Conservation (phyloP, 2,329 filamentous ascomycete species). For the Blastomyces percursus region DNA sequence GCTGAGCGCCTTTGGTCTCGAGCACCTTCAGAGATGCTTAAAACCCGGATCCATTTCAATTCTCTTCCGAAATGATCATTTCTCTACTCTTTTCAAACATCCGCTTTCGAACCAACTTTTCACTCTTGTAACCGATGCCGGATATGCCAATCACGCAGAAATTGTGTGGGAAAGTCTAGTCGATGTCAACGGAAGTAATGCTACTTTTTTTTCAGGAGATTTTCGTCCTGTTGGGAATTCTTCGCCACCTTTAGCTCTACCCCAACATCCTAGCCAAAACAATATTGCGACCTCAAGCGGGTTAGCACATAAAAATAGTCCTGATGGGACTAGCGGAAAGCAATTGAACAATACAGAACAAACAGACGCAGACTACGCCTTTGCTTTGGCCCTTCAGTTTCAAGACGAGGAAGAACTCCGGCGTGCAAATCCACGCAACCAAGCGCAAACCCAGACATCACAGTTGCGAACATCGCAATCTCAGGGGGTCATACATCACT, state of each 20-base stretch:
- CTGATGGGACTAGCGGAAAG: slow-evolving; percentile 26
- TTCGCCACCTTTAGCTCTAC: slow-evolving; percentile 18
- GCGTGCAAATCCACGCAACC: slow-evolving; percentile 45
- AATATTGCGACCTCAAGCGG: slow-evolving; percentile 18
- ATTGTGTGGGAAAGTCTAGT: slow-evolving; percentile 92
- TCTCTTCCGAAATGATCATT: slow-evolving; percentile 93
- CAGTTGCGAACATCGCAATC: neutral
- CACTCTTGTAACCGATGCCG: slow-evolving; percentile 83
- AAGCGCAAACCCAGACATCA: slow-evolving; percentile 14
- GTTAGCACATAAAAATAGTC: neutral
- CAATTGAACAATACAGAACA: slow-evolving; percentile 54
- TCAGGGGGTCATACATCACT: neutral
- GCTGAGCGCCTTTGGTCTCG: slow-evolving; percentile 68
- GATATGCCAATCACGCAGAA: slow-evolving; percentile 77
- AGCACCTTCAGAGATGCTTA: slow-evolving; percentile 59
- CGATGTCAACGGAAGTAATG: slow-evolving; percentile 72
- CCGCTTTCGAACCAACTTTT: slow-evolving; percentile 64
- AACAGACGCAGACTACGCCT: slow-evolving; percentile 57
- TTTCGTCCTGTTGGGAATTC: slow-evolving; percentile 69
- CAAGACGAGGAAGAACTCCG: slow-evolving; percentile 89
- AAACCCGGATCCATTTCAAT: slow-evolving; percentile 74
- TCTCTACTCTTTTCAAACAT: slow-evolving; percentile 86
- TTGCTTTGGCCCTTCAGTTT: slow-evolving; percentile 80
- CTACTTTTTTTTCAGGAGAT: slow-evolving; percentile 81
- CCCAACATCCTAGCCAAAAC: slow-evolving; percentile 20